Conservation (phyloP, 495 filamentous ascomycete species). For the Cudoniella acicularis region DNA sequence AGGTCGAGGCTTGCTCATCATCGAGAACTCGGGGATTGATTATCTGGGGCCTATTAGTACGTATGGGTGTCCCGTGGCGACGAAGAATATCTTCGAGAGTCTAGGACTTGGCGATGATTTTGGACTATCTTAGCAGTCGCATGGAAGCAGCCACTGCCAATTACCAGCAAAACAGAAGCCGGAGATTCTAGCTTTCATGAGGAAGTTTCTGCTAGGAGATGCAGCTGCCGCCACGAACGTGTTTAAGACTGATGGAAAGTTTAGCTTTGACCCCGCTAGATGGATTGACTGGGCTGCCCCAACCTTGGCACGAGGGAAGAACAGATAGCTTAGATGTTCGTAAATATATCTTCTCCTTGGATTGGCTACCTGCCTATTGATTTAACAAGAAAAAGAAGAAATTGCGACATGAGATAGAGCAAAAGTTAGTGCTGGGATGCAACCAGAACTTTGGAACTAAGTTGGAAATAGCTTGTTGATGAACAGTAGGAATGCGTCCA, state of each 20-base stretch:
- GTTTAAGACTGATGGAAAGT: conserved; percentile 30
- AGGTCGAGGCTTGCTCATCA: conserved; percentile 34
- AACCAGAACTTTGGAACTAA: no score
- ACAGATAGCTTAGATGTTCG: no score
- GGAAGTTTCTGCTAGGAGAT: conserved; percentile 34
- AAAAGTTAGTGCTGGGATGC: no score
- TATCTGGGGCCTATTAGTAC: conserved; percentile 40
- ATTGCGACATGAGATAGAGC: no score
- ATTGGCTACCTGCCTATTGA: no score
- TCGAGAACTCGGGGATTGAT: conserved; percentile 42
- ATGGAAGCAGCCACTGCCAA: conserved; percentile 33
- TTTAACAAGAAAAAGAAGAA: no score
- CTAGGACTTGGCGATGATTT: conserved; percentile 29
- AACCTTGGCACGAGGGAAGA: no score
- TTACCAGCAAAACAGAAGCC: conserved; percentile 35
- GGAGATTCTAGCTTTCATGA: conserved; percentile 36
- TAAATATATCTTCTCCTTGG: no score
- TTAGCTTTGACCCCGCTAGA: conserved; percentile 16
- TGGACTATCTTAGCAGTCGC: conserved; percentile 32
- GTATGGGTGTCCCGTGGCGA: conserved; percentile 37
- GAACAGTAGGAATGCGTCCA: no score
- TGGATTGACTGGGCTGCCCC: conserved; percentile 35
- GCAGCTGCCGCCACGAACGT: conserved; percentile 25
- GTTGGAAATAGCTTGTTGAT: no score
- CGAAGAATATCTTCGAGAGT: conserved; percentile 29